A percentile compares a stretch with the other conserved stretches of the same genome.
Evolutionary conservation across 2,329 filamentous ascomycete genomes (phyloP).

Genomic region (Penicillium sclerotigenum): DNA sequence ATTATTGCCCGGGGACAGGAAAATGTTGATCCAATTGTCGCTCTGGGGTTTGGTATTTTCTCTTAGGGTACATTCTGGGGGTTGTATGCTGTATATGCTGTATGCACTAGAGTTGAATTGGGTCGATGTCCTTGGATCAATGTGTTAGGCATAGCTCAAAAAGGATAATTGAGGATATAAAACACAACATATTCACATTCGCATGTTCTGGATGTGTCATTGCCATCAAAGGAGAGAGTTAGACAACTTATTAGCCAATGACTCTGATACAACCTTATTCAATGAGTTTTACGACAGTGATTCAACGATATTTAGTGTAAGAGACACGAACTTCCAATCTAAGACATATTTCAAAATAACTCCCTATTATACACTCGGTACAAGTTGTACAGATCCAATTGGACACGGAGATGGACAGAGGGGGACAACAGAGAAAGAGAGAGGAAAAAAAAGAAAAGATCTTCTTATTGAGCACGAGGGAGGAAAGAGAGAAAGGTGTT

Average conservation of each 20-base stretch:
- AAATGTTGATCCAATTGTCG: no score
- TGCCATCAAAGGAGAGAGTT: not conserved
- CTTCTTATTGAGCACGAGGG: constrained; percentile 29
- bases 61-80: not conserved
- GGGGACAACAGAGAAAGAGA: not conserved
- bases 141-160: not conserved
- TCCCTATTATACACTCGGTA: constrained; percentile 30
- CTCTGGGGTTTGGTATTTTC: not conserved
- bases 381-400: constrained; percentile 9
- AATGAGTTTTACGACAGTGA: not conserved
- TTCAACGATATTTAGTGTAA: not conserved
- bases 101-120: not conserved
- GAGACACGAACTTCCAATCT: not conserved
- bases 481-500: constrained; percentile 13
- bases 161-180: not conserved
- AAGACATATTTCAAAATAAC: constrained; percentile 5
- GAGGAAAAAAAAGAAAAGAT: constrained; percentile 10
- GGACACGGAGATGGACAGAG: constrained; percentile 6
- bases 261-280: not conserved
- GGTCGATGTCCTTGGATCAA: not conserved
- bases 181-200: not conserved
- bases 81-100: not conserved
- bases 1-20: not conserved
- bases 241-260: not conserved
- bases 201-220: not conserved